Evolutionary conservation across 164 flowering plant genomes (phyloP), one percentile per base, ranked within the genome.

Genomic region (Vitis rupestris): DNA sequence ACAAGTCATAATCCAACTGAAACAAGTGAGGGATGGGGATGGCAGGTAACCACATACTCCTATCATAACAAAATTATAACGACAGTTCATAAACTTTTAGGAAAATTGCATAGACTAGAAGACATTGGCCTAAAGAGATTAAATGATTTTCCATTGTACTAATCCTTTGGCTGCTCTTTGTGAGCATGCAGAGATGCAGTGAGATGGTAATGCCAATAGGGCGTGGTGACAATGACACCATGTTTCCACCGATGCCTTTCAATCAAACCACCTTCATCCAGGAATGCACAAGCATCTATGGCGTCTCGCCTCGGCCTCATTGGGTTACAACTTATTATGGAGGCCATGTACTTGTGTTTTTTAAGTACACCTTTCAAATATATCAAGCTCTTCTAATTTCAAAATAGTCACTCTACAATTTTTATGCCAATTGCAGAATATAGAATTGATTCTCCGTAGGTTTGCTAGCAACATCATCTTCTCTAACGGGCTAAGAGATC

Each of bases 391-490:
- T 31, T 31, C 11, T 8, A 13, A 8, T 59, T 63, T 63, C 11
- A 17, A 4, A n/a, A 19, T 16, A 2, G 49, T 9, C 19, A 9
- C 11, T 62, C 2, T n/a, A n/a, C n/a, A 10, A 2, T 56, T 6
- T 31, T 31, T 7, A 31, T 64, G 10, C 47, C 5, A 9, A 63
- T 62, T 17, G 70, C 86, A 89, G 97, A 83, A 82, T 65, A 76
- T 87, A 27, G 83, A 84, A 60, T 58, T 75, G 53, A 73, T 80
- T 55, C 89, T 89, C 19, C 61, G 72, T 3, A 74, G 77, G 31
- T 89, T 86, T 72, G 97, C 72, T 0, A 91, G 91, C 87, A 91
- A 91, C 77, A 88, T 91, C 59, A 89, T 91, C 37, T 89, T 89
- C 77, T 91, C 97, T 63, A 89, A 91, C 60, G 93, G 97, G 55